Evolutionary conservation across 73 alveolate species (phyloP).

Genomic region (Stentor coeruleus): DNA sequence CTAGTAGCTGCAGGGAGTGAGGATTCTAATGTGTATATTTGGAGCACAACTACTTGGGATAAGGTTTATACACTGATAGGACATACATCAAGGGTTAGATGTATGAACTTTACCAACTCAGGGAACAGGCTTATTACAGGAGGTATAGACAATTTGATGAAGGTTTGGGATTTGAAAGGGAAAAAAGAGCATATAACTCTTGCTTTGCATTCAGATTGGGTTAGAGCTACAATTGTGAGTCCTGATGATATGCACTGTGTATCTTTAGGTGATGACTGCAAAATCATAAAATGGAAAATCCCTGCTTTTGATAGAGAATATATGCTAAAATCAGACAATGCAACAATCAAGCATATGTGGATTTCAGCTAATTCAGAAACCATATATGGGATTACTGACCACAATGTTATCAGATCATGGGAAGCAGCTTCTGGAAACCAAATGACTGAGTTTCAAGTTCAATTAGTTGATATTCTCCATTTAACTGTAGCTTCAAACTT

Average conservation of each 20-base stretch:
- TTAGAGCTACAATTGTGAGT: neutral
- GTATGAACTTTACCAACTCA: neutral
- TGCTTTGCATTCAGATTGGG: neutral
- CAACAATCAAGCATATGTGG: neutral
- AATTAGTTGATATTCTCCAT: too few relatives aligned
- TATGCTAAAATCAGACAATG: neutral
- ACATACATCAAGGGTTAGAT: neutral
- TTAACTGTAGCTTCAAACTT: neutral
- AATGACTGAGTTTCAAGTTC: neutral
- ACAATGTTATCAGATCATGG: neutral
- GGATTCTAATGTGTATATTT: constrained; percentile 74
- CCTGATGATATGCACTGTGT: neutral
- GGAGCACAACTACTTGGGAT: constrained; percentile 49
- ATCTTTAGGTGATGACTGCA: neutral
- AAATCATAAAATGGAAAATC: constrained; percentile 1
- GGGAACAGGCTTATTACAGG: neutral
- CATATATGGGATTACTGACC: neutral
- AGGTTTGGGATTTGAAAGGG: neutral
- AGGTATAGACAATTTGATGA: neutral
- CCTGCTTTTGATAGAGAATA: neutral
- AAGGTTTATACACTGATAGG: neutral
- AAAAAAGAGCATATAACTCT: neutral
- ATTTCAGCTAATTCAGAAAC: neutral
- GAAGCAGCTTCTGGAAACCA: neutral
- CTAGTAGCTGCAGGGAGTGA: constrained; percentile 94